phyloP scores from a whole-genome alignment of 116 monocot species.

The Zostera marina region DNA sequence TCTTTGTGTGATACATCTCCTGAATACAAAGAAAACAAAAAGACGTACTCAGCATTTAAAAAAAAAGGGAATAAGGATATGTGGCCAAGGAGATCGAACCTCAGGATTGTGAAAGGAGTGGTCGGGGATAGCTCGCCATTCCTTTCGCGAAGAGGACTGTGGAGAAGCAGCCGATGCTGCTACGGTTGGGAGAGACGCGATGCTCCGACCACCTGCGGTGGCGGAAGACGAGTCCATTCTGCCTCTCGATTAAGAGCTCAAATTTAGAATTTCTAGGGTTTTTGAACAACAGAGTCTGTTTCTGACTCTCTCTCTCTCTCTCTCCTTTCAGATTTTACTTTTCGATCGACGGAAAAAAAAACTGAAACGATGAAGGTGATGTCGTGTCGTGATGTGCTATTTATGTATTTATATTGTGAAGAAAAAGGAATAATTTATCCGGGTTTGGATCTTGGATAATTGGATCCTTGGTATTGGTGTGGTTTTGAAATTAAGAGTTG shows the following conservation, averaged over 20 bases:
- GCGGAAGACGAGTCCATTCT: background rate
- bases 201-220: constrained; percentile 30
- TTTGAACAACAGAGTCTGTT: too few relatives aligned
- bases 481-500: too few relatives aligned
- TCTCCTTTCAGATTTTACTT: too few relatives aligned
- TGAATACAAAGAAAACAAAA: constrained; percentile 5
- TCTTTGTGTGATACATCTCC: constrained; percentile 35
- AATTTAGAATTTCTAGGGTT: too few relatives aligned
- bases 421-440: too few relatives aligned
- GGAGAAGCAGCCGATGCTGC: constrained; percentile 19
- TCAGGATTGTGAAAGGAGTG: constrained; percentile 33
- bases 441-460: too few relatives aligned
- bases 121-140: constrained; percentile 66
- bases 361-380: too few relatives aligned
- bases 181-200: constrained; percentile 21
- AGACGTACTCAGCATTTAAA: constrained; percentile 2
- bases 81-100: background rate
- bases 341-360: too few relatives aligned
- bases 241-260: background rate
- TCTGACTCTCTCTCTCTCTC: too few relatives aligned
- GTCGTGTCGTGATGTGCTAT: too few relatives aligned
- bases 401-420: too few relatives aligned
- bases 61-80: background rate
- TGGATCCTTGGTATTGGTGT: too few relatives aligned
- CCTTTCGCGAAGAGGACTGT: constrained; percentile 39